Conservation (phyloP, 2,329 filamentous ascomycete genomes). For the Lasiodiplodia theobromae region DNA sequence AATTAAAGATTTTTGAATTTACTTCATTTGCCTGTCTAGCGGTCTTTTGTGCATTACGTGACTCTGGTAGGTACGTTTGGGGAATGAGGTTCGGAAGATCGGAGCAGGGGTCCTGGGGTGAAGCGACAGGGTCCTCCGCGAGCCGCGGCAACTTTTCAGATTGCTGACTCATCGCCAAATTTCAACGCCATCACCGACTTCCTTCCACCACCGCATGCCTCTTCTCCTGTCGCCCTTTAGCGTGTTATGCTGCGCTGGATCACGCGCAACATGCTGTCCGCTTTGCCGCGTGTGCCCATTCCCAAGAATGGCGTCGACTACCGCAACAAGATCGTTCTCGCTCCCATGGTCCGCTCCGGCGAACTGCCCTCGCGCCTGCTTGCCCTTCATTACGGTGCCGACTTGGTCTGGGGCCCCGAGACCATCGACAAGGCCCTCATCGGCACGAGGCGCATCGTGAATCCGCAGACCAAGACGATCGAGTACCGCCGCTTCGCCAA, state of each 20-base stretch:
- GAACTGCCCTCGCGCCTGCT: slow-evolving; percentile 89
- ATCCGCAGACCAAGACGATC: slow-evolving; percentile 77
- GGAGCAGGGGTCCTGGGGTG: neutral
- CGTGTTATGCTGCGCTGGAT: slow-evolving; percentile 28
- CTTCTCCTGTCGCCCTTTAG: neutral
- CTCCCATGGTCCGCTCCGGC: slow-evolving; percentile 97
- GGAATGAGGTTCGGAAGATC: slow-evolving; percentile 19
- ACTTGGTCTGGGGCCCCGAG: slow-evolving; percentile 98
- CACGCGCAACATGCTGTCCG: slow-evolving; percentile 24
- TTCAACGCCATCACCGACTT: neutral
- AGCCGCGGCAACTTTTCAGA: neutral
- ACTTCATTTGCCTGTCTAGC: no score
- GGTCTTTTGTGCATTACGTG: no score
- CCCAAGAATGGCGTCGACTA: slow-evolving; percentile 91
- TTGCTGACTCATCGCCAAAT: slow-evolving; percentile 24
- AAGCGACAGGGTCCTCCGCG: neutral
- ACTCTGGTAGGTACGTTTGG: no score
- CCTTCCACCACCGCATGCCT: neutral
- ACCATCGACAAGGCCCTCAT: slow-evolving; percentile 93
- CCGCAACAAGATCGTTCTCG: slow-evolving; percentile 89
- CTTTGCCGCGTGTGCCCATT: slow-evolving; percentile 73
- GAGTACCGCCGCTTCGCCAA: slow-evolving; percentile 84
- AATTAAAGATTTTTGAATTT: slow-evolving; percentile 47
- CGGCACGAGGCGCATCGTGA: slow-evolving; percentile 79
- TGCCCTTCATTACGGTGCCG: slow-evolving; percentile 92